A percentile compares a stretch with the other conserved stretches of the same genome.
Conservation (phyloP, 2,329 filamentous ascomycete species). For the Aspergillus felis region DNA sequence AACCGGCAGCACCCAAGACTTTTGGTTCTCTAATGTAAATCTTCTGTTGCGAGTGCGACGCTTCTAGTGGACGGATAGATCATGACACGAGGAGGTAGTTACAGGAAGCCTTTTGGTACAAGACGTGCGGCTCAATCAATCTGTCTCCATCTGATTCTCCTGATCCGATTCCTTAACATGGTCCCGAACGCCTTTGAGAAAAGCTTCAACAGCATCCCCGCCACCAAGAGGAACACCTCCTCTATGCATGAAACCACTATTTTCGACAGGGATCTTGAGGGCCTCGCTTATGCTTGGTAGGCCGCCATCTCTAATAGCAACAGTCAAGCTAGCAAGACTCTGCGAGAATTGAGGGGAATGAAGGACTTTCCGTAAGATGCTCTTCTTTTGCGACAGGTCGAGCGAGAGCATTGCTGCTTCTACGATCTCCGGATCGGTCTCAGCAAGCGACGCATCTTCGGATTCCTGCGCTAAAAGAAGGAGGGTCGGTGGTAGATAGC, state of each 20-base stretch:
- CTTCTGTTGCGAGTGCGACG: neutral
- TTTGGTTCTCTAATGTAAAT: neutral
- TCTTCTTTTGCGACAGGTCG: conserved; percentile 71
- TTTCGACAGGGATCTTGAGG: conserved; percentile 72
- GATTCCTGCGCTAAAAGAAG: conserved; percentile 71
- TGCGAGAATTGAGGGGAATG: conserved; percentile 89
- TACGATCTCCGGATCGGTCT: conserved; percentile 65
- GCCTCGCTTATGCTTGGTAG: conserved; percentile 87
- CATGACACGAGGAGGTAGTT: conserved; percentile 12
- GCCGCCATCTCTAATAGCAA: conserved; percentile 85
- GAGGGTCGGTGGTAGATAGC: conserved; percentile 72
- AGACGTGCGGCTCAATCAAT: conserved; percentile 22
- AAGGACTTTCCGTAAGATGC: conserved; percentile 74
- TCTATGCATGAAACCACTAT: conserved; percentile 75
- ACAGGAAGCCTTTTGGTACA: conserved; percentile 1
- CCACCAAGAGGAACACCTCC: conserved; percentile 82
- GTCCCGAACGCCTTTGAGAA: conserved; percentile 83
- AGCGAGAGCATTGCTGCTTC: conserved; percentile 71
- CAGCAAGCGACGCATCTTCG: conserved; percentile 57
- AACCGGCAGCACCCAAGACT: neutral
- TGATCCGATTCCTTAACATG: conserved; percentile 58
- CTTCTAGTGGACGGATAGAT: neutral
- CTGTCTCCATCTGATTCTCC: conserved; percentile 42
- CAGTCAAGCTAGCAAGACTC: conserved; percentile 76
- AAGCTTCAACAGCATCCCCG: conserved; percentile 83